These are phyloP conservation scores for Miscanthus lutarioriparius DNA, from an alignment of 176 grass and related monocot species.

Conservation along the genomic window DNA sequence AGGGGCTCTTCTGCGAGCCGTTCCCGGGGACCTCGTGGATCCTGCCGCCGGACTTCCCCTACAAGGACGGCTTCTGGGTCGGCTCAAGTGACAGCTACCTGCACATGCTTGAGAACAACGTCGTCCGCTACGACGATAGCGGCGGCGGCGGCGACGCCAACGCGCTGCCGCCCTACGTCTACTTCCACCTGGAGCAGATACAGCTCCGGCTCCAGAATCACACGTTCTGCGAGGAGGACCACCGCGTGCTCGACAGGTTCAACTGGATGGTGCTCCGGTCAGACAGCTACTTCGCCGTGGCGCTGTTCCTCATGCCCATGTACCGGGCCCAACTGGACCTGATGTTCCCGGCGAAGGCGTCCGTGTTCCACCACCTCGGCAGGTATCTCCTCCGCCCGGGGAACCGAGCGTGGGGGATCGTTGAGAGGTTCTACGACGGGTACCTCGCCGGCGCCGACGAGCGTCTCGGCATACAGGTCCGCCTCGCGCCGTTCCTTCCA, in stretches of 20 bases:
- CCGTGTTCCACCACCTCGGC: conserved; percentile 79
- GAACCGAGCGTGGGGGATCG: conserved; percentile 64
- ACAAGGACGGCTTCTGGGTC: conserved; percentile 22
- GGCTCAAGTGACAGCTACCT: conserved; percentile 41
- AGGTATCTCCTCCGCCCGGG: conserved; percentile 75
- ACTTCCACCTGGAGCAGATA: conserved; percentile 55
- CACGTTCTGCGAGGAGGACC: conserved; percentile 77
- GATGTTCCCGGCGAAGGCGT: conserved; percentile 67
- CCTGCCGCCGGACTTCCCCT: conserved; percentile 58
- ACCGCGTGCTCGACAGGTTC: conserved; percentile 48
- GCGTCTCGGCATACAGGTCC: conserved; percentile 64
- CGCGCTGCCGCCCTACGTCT: conserved; percentile 55
- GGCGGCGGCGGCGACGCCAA: neutral
- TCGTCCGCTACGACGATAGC: conserved; percentile 32
- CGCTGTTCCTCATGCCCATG: conserved; percentile 55
- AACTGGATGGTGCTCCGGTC: conserved; percentile 75
- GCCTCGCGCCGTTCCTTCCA: neutral
- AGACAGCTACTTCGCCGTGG: conserved; percentile 71
- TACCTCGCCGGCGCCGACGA: conserved; percentile 66
- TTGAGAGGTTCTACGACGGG: conserved; percentile 59
- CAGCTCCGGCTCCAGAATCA: conserved; percentile 23
- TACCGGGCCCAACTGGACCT: conserved; percentile 54
- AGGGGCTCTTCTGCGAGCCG: conserved; percentile 60
- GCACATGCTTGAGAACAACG: conserved; percentile 43
- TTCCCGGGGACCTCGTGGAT: too few species aligned